Evolutionary conservation across 2,329 filamentous ascomycete species (phyloP).

Genomic region (Paecilomyces fulvus): DNA sequence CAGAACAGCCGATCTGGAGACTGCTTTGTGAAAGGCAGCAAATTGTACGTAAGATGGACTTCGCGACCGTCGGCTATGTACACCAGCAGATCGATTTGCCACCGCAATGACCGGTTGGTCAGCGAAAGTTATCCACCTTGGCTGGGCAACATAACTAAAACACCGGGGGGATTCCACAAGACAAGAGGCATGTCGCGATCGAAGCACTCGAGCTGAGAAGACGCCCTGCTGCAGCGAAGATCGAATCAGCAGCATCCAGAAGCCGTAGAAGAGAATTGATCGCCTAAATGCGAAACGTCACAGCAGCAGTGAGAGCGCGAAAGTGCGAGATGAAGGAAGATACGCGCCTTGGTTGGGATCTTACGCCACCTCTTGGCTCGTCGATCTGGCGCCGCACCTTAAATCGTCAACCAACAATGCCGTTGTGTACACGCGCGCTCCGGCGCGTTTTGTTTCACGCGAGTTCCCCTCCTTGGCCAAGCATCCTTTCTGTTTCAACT

Average conservation of each 20-base stretch:
- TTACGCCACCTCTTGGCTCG: background rate
- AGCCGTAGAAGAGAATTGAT: background rate
- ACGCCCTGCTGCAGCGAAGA: slow-evolving; percentile 13
- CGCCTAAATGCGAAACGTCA: background rate
- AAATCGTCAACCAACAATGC: background rate
- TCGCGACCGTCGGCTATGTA: background rate
- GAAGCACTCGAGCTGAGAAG: slow-evolving; percentile 13
- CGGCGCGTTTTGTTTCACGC: background rate
- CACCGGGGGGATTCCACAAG: slow-evolving; percentile 15
- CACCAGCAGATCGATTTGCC: slow-evolving; percentile 2
- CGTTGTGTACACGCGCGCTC: background rate
- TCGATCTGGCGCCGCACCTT: background rate
- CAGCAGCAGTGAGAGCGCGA: background rate
- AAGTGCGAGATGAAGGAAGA: background rate
- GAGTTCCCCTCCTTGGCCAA: background rate
- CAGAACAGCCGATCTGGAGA: background rate
- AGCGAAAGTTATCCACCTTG: slow-evolving; percentile 18
- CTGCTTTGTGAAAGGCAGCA: background rate
- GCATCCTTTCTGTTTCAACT: background rate
- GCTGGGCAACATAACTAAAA: slow-evolving; percentile 17
- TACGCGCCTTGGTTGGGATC: background rate
- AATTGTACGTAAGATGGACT: slow-evolving; percentile 1
- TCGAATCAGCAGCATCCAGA: slow-evolving; percentile 25
- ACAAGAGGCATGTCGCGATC: slow-evolving; percentile 21
- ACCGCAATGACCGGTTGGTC: slow-evolving; percentile 1